These are phyloP conservation scores for Ruellia speciosa DNA, from an alignment of 305 asterid genomes.

Conservation along the genomic window DNA sequence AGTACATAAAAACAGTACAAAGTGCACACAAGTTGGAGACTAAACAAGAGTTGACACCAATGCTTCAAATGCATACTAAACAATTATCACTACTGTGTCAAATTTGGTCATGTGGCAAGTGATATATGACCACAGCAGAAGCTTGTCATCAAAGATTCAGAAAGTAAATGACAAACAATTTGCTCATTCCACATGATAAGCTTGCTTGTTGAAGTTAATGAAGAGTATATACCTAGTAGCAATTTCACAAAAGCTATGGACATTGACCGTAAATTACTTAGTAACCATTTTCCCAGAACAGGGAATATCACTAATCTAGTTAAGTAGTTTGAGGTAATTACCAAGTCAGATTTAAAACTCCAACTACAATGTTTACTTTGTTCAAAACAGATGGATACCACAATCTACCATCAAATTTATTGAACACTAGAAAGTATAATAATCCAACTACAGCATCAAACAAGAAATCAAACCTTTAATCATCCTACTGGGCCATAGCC, in stretches of 20 bases:
- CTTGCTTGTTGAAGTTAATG: not conserved
- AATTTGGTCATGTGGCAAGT: not conserved
- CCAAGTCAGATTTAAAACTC: too few species aligned
- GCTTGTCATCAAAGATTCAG: conserved; percentile 10
- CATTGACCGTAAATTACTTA: too few species aligned
- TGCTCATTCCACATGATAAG: conserved; percentile 2
- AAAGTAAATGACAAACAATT: not conserved
- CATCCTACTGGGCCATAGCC: conserved; percentile 35
- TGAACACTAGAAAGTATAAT: not conserved
- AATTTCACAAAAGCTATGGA: too few species aligned
- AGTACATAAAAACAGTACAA: too few species aligned
- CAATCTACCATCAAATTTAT: conserved; percentile 4
- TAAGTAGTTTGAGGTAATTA: too few species aligned
- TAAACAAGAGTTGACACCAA: too few species aligned
- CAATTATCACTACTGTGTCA: not conserved
- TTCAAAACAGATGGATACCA: not conserved
- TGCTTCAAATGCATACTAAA: too few species aligned
- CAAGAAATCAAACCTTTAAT: conserved; percentile 31
- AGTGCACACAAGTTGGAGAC: too few species aligned
- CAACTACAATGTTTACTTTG: too few species aligned
- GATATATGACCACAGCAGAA: conserved; percentile 17
- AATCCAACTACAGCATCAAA: conserved; percentile 15
- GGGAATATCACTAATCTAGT: too few species aligned
- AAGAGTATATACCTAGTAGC: too few species aligned
- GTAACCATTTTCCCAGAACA: too few species aligned